These are phyloP conservation scores for Butyriboletus loyo DNA, from an alignment of 768 basidiomycete genomes.

Conservation along the genomic window DNA sequence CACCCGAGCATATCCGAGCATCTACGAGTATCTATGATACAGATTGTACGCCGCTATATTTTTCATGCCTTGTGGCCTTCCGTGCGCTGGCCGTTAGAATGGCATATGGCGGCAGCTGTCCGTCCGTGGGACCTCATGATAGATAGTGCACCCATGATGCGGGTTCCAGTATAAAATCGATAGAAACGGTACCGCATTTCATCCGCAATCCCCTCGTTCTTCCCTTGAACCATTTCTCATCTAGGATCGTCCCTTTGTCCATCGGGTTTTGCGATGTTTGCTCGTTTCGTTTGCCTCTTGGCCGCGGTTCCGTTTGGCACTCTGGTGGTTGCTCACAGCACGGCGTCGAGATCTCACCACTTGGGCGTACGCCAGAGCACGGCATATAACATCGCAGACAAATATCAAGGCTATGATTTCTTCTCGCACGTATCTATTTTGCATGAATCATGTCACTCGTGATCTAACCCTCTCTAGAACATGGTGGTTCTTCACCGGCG, in stretches of 20 bases:
- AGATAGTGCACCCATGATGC: no score
- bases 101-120: no score
- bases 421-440: slow-evolving; percentile 42
- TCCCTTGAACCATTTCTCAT: neutral
- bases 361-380: no score
- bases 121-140: no score
- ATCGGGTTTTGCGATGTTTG: slow-evolving; percentile 19
- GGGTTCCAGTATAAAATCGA: neutral
- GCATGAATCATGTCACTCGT: neutral
- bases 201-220: neutral
- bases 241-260: neutral
- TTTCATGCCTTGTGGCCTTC: no score
- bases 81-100: no score
- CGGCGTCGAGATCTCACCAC: slow-evolving; percentile 14
- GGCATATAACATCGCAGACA: slow-evolving; percentile 34
- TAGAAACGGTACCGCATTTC: slow-evolving; percentile 4
- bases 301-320: slow-evolving; percentile 27
- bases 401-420: slow-evolving; percentile 47
- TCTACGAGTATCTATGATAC: no score
- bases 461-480: slow-evolving; percentile 36
- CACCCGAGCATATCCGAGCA: no score
- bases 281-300: slow-evolving; percentile 25
- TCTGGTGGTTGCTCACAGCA: slow-evolving; percentile 24
- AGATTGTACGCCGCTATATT: no score
- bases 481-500: slow-evolving; percentile 58